Base-by-base conservation (phyloP, 495 filamentous ascomycete genomes). In the Penicillium mononematosum region DNA sequence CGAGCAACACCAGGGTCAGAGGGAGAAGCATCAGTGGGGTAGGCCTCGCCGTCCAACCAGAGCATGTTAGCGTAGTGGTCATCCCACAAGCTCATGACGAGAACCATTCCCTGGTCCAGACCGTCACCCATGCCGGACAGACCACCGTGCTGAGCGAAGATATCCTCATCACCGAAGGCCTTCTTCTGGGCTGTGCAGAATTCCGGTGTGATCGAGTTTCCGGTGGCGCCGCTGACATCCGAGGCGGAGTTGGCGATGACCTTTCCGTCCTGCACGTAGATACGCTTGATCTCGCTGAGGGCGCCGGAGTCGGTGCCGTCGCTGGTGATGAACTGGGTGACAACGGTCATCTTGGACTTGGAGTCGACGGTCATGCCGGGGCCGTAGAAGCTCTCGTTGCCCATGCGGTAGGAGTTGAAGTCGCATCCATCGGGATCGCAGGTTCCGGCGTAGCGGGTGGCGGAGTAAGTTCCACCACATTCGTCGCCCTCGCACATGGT, bases 381-480 rank as follows among this genome's bases (percentile, higher is more conserved):
- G 45, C 85, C 86, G 73, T 82, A 89, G 81, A 86, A 91, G 65
- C 60, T 64, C 19, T 64, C 78, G 70, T 83, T 76, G 53, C 87
- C 86, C 74, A 81, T 74, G 60, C 82, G 82, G 81, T 85, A 90
- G 16, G 83, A 73, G 83, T 92, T 92, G 83, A 87, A 89, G 67
- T 90, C 88, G 71, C 88, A 92, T 54, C 87, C 87, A 66, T 85
- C 85, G 58, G 88, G 83, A 66, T 92, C 89, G 67, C 88, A 92
- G 53, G 83, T 78, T 48, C 79, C 82, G 39, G 50, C 70, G 58
- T 82, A 81, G 53, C 75, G 74, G 54, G 68, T 61, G 14, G 38
- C n/a, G 42, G 60, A 70, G 62, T 78, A 76, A 14, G 75, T 74
- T 42, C 78, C 78, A 44, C 81, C 83, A 58, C 86, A 88, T 24